Conservation (phyloP, 371 early-diverging fungal genomes). For the Saksenaea vasiformis region DNA sequence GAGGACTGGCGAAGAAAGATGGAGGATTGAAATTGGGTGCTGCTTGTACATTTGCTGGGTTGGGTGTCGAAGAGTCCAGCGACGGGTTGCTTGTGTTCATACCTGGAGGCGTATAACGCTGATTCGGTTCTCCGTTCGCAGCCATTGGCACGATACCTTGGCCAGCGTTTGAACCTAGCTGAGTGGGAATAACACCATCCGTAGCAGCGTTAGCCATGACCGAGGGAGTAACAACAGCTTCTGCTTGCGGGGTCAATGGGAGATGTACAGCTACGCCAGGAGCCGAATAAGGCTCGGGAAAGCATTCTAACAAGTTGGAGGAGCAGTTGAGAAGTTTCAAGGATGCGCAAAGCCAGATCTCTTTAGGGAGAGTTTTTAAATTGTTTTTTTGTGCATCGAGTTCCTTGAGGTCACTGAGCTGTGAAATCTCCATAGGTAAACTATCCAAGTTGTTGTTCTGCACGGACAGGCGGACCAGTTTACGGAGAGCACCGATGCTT, state of each 20-base stretch:
- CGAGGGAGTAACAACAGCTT: slow-evolving; percentile 21
- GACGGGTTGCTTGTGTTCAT: neutral
- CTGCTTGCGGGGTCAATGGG: slow-evolving; percentile 26
- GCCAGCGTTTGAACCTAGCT: slow-evolving; percentile 29
- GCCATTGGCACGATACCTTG: slow-evolving; percentile 28
- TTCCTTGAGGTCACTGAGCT: slow-evolving; percentile 29
- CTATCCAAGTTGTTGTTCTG: slow-evolving; percentile 60
- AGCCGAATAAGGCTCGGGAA: slow-evolving; percentile 37
- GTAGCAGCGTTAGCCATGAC: slow-evolving; percentile 24
- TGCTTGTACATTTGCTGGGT: slow-evolving; percentile 13
- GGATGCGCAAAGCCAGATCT: slow-evolving; percentile 80
- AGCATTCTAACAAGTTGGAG: slow-evolving; percentile 67
- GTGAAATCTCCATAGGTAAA: slow-evolving; percentile 39
- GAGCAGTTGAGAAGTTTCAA: slow-evolving; percentile 68
- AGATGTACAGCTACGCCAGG: slow-evolving; percentile 32
- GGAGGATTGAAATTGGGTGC: slow-evolving; percentile 55
- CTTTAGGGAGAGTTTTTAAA: slow-evolving; percentile 71
- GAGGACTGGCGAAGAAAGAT: slow-evolving; percentile 54
- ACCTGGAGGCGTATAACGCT: neutral
- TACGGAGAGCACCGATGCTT: slow-evolving; percentile 62
- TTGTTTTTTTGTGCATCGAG: slow-evolving; percentile 59
- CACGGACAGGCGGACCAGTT: slow-evolving; percentile 60
- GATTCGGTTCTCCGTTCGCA: neutral
- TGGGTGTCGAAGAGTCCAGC: neutral
- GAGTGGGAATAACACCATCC: slow-evolving; percentile 13